Evolutionary conservation across 1,284 basidiomycete genomes (phyloP), one percentile per base, ranked within the genome.

Genomic region (Coniferiporia sulphurascens): DNA sequence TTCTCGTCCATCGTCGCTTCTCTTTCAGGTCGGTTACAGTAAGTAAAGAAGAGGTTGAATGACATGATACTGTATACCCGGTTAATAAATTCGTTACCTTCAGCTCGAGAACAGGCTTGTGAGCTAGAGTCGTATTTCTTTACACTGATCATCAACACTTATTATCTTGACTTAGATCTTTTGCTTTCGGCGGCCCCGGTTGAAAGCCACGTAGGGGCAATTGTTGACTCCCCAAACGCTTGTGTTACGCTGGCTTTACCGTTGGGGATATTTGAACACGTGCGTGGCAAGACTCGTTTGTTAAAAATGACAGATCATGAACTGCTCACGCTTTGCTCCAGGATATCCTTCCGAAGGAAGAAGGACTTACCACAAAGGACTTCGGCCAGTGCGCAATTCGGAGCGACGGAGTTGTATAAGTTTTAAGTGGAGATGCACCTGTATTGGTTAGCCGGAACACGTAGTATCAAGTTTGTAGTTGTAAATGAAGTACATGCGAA

Each of bases 181-280:
- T 73, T 92, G 9, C 76, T 93, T 15, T 85, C 85, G 0, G 88
- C 88, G 0, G 89, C 89, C 0, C 89, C 89, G 0, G 74, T 91
- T 48, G 89, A 92, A 67, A 84, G 83, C 58, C 87, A 90, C 65
- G 80, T 91, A 59, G 87, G 84, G 4, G 87, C 87, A 1, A 68
- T 91, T 22, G 89, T 91, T 44, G 86, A 90, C 69, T 86, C 85
- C 2, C 88, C 87, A 1, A 91, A 90, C 64, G 87, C 87, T 0
- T 89, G 87, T 65, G 87, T 89, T 1, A 90, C 87, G 0, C 73
- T 91, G 45, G 86, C 79, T 0, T 75, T 90, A 3, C 88, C 87
- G 1, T 76, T 84, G 22, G 86, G 81, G 6, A 90, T 89, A 64
- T 91, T 90, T 65, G 85, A 89, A 56, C 79, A 84, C 66, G 85